These are phyloP conservation scores for Huntiella moniliformis DNA, from an alignment of 2,329 filamentous ascomycete genomes.

Conservation along the genomic window DNA sequence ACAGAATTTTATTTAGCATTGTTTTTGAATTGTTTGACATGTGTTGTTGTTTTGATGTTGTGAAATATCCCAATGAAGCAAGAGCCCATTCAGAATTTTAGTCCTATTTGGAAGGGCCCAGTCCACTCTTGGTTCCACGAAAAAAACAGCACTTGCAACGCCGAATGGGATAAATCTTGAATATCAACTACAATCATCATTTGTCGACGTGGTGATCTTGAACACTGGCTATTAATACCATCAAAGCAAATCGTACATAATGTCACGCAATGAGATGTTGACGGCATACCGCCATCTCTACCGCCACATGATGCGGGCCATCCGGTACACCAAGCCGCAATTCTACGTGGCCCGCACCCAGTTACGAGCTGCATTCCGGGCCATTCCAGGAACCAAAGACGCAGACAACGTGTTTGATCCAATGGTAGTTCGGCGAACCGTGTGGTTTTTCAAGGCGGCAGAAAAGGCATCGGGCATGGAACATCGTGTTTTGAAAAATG, in stretches of 20 bases:
- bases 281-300: slow-evolving; percentile 54
- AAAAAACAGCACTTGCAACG: too few species aligned
- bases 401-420: slow-evolving; percentile 26
- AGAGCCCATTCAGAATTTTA: too few species aligned
- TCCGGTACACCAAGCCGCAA: slow-evolving; percentile 52
- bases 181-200: too few species aligned
- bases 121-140: too few species aligned
- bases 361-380: slow-evolving; percentile 39
- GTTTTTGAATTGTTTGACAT: too few species aligned
- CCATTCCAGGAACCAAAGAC: slow-evolving; percentile 6
- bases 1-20: too few species aligned
- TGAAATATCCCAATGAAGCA: too few species aligned
- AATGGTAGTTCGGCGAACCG: slow-evolving; percentile 40
- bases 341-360: slow-evolving; percentile 42
- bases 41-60: too few species aligned
- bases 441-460: slow-evolving; percentile 52
- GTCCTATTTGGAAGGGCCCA: too few species aligned
- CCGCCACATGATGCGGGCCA: slow-evolving; percentile 45
- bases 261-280: slow-evolving; percentile 26
- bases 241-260: background rate
- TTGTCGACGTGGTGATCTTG: too few species aligned
- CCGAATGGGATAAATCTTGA: too few species aligned
- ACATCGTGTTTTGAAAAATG: slow-evolving; percentile 52
- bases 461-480: slow-evolving; percentile 45
- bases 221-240: too few species aligned